phyloP scores from a whole-genome alignment of 2,329 filamentous ascomycete species.

The Botryosphaeria dothidea region DNA sequence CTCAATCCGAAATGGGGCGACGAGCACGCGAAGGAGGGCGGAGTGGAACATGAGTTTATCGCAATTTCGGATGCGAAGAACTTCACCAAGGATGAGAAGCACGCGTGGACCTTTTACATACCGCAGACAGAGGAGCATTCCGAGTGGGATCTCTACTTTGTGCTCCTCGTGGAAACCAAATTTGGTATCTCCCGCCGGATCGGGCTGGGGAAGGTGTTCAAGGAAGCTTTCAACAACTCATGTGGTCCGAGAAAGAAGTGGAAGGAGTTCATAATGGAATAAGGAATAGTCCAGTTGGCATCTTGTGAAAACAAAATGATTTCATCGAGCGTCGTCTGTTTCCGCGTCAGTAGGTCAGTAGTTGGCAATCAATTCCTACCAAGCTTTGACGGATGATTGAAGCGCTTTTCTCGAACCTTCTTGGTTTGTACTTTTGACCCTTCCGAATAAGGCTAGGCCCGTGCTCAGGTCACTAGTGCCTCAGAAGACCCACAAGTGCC shows the following conservation, averaged over 20 bases:
- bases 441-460: too few species aligned
- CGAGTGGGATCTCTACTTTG: constrained; percentile 38
- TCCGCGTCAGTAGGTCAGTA: too few species aligned
- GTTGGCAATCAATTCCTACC: too few species aligned
- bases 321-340: too few species aligned
- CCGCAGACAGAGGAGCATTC: constrained; percentile 33
- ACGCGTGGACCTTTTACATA: constrained; percentile 37
- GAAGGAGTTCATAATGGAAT: constrained; percentile 28
- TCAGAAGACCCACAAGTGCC: too few species aligned
- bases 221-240: constrained; percentile 28
- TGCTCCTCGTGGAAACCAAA: constrained; percentile 27
- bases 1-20: not conserved
- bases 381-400: too few species aligned
- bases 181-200: constrained; percentile 28
- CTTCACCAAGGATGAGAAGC: constrained; percentile 33
- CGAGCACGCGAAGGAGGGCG: not conserved
- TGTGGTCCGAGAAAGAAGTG: constrained; percentile 21
- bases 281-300: not conserved
- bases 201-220: constrained; percentile 37
- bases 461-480: too few species aligned
- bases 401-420: too few species aligned
- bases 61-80: constrained; percentile 38
- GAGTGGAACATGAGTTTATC: constrained; percentile 27
- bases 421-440: too few species aligned
- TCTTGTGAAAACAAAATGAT: too few species aligned